Percentiles rank a stretch among this genome's conserved stretches.
Evolutionary conservation across 305 asterid species (phyloP).

Genomic region (Rubia peregrina): DNA sequence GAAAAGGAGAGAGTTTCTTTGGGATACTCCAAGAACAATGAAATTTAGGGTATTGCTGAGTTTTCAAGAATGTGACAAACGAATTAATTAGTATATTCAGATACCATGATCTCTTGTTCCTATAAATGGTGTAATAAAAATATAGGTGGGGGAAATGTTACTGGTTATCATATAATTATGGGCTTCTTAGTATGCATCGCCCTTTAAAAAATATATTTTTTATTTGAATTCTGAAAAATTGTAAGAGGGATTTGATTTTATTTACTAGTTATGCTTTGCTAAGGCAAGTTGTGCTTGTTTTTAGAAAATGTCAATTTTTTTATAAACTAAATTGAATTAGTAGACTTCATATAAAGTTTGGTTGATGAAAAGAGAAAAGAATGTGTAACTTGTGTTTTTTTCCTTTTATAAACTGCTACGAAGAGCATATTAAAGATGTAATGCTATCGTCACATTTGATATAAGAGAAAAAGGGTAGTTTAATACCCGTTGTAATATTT

Average conservation of each 20-base stretch:
- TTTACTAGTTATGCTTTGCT: background rate
- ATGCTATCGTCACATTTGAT: no score
- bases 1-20: background rate
- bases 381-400: no score
- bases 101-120: background rate
- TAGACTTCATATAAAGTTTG: no score
- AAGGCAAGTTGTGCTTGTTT: background rate
- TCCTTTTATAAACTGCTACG: no score
- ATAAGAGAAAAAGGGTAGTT: no score
- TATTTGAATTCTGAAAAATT: background rate
- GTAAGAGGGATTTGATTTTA: background rate
- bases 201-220: background rate
- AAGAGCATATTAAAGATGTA: no score
- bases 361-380: no score
- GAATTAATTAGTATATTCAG: no score
- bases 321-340: no score
- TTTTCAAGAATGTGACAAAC: background rate
- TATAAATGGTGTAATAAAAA: background rate
- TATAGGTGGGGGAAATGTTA: background rate
- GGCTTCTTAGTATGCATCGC: conserved; percentile 10
- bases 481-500: no score
- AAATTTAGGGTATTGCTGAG: background rate
- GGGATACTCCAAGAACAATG: conserved; percentile 16
- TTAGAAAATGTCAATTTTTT: no score
- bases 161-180: background rate